Base-by-base conservation (phyloP, 2,329 filamentous ascomycete species). In the Balansia obtecta region DNA sequence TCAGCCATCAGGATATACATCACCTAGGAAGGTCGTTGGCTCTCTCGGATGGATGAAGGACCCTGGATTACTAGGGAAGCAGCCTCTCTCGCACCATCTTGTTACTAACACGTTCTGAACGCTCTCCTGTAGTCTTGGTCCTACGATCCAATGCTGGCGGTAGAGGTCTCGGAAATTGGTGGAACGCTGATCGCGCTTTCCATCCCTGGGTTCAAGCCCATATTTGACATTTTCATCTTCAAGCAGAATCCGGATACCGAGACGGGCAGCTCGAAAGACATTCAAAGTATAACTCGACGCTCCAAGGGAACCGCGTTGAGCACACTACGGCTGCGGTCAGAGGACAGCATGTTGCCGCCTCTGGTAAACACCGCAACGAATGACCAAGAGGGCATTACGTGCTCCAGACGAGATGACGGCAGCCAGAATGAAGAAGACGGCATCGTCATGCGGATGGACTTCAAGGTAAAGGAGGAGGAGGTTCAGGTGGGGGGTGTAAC, bases 141-240 rank as follows among this genome's bases (percentile, higher is more conserved):
- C 22, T 77, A 77, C 56, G 69, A 74, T 48, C 70, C 73, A 0
- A 68, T 76, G 63, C 60, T 77, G 4, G 70, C 63, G 3, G 67
- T 76, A 4, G 73, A 77, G 57, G 70, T 70, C 2, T 68, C 73
- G 1, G 74, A 77, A 40, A 71, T 77, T 18, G 73, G 72, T 4
- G 66, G 68, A 1, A 77, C 74, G 0, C 57, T 77, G 22, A 69
- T 76, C 39, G 72, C 74, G 1, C 65, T 77, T 1, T 77, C 74
- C 0, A 64, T 76, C 0, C 74, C 74, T 0, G 73, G 71, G 3
- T 60, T 74, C 45, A 75, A 76, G 49, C 73, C 73, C 0, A 57
- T 76, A 2, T 67, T 71, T 41, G 70, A 69, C 56, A 60, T 55
- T 51, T 56, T 61, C 45, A 50, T 68, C 27, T 53, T 64, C 46